These are phyloP conservation scores for Schwanniomyces polymorphus DNA, from an alignment of 805 yeast genomes.

Conservation along the genomic window DNA sequence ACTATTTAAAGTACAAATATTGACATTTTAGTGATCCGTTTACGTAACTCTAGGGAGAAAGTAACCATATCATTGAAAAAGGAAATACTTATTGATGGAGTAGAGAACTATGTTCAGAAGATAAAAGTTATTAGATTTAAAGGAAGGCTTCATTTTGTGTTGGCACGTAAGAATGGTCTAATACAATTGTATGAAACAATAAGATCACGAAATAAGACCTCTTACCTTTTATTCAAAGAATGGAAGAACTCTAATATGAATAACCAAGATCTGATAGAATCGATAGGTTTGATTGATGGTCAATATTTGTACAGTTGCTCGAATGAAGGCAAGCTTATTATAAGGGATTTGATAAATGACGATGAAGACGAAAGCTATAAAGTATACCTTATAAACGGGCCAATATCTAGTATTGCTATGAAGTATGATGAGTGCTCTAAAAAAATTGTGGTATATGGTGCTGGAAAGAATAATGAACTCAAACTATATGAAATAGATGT, in stretches of 20 bases:
- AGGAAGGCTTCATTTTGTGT: conserved; percentile 18
- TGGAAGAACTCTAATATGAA: conserved; percentile 29
- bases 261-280: conserved; percentile 22
- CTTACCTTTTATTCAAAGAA: conserved; percentile 26
- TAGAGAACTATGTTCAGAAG: conserved; percentile 19
- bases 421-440: conserved; percentile 5
- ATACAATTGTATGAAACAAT: conserved; percentile 27
- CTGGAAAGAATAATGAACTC: conserved; percentile 27
- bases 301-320: conserved; percentile 34
- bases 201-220: conserved; percentile 1
- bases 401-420: conserved; percentile 21
- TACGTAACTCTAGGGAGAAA: conserved; percentile 8
- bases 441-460: conserved; percentile 18
- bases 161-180: conserved; percentile 25
- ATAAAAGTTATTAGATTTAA: conserved; percentile 18
- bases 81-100: conserved; percentile 14
- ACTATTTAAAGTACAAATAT: conserved; percentile 1
- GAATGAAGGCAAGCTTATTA: conserved; percentile 29
- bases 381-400: conserved; percentile 23
- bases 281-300: conserved; percentile 22
- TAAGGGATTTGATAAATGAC: conserved; percentile 37
- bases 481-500: conserved; percentile 21
- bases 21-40: conserved; percentile 18
- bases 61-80: conserved; percentile 10
- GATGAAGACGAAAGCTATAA: conserved; percentile 29